phyloP scores from a whole-genome alignment of 345 rosid genomes.

The Geranium rotundifolium region DNA sequence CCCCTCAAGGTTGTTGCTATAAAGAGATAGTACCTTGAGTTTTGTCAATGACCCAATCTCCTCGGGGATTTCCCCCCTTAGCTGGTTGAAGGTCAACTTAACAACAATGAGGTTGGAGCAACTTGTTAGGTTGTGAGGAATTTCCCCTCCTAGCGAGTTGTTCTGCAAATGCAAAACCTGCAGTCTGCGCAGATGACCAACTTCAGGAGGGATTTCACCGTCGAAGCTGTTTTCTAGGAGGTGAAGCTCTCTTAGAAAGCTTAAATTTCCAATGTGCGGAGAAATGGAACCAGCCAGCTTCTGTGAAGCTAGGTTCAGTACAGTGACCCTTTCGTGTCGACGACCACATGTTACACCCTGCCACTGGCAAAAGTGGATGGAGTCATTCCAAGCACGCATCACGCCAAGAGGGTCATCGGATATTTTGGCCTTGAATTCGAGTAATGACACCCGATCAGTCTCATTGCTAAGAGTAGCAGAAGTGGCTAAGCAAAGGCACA shows the following conservation, averaged over 20 bases:
- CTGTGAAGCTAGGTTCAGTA: neutral
- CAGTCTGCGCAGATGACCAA: neutral
- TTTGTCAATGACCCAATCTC: neutral
- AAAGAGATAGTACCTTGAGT: neutral
- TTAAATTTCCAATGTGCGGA: conserved; percentile 1
- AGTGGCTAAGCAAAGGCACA: neutral
- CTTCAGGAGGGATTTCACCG: conserved; percentile 1
- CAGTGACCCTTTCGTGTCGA: neutral
- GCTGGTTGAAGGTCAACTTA: neutral
- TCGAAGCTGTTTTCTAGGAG: neutral
- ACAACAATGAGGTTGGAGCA: neutral
- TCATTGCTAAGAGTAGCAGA: neutral
- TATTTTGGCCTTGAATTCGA: neutral
- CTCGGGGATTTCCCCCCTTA: neutral
- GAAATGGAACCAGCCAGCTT: conserved; percentile 4
- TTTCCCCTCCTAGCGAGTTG: neutral
- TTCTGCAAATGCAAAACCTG: rapidly evolving
- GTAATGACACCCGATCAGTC: neutral
- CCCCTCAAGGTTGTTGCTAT: neutral
- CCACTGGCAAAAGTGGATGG: neutral
- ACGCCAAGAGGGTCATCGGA: neutral
- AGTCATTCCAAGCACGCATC: neutral
- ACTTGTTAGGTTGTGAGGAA: neutral
- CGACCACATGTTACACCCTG: neutral
- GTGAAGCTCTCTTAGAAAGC: neutral